These are phyloP conservation scores for Ceratocystis cacaofunesta DNA, from an alignment of 2,329 filamentous ascomycete genomes.

Conservation along the genomic window DNA sequence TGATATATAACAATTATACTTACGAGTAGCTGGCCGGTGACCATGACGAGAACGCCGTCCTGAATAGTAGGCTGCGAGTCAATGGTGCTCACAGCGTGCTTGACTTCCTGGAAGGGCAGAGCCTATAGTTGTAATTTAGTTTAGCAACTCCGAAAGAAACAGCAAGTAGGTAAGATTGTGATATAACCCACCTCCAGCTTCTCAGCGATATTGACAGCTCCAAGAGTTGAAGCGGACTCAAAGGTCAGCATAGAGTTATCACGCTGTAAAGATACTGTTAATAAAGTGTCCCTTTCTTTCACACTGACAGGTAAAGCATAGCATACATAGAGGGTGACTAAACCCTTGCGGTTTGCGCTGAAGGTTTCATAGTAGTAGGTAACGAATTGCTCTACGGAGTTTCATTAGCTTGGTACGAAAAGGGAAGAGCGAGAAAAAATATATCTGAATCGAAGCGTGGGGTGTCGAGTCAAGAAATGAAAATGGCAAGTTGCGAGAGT, in stretches of 20 bases:
- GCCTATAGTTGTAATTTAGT: constrained; percentile 31
- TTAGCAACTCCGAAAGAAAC: constrained; percentile 4
- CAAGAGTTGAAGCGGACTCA: constrained; percentile 54
- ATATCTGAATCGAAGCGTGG: background rate
- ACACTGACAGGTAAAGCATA: constrained; percentile 25
- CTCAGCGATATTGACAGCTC: constrained; percentile 51
- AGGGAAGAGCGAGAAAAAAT: background rate
- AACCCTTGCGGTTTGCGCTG: constrained; percentile 51
- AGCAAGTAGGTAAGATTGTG: constrained; percentile 6
- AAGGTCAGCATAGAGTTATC: constrained; percentile 87
- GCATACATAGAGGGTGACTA: constrained; percentile 68
- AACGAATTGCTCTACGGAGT: constrained; percentile 61
- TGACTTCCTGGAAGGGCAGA: constrained; percentile 68
- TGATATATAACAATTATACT: constrained; percentile 22
- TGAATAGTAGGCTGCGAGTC: constrained; percentile 63
- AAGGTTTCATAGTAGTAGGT: constrained; percentile 84
- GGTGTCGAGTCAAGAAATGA: background rate
- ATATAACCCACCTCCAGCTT: constrained; percentile 57
- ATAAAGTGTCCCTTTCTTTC: background rate
- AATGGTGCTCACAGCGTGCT: constrained; percentile 60
- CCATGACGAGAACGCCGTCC: constrained; percentile 67
- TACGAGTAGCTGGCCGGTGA: constrained; percentile 77
- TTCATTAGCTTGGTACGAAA: background rate
- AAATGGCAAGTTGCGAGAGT: background rate
- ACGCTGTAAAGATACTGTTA: constrained; percentile 38